phyloP scores from a whole-genome alignment of 805 yeast genomes.

The Candida pseudofarinosa region DNA sequence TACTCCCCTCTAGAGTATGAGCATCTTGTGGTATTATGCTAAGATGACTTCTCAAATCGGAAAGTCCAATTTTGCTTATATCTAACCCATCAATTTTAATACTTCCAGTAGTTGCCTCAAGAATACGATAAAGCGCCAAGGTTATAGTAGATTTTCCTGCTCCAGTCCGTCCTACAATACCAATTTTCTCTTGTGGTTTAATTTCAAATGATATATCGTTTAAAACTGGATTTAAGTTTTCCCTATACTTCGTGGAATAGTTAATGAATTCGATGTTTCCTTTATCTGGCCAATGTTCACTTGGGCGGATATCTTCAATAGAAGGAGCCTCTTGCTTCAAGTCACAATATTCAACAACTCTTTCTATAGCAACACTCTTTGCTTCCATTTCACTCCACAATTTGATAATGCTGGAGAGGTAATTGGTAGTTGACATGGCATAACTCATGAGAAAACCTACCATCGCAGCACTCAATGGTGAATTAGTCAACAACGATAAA shows the following conservation, averaged over 20 bases:
- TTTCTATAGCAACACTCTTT: constrained; percentile 31
- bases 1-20: constrained; percentile 83
- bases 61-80: constrained; percentile 65
- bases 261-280: constrained; percentile 67
- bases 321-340: constrained; percentile 43
- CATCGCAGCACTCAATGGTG: constrained; percentile 27
- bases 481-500: constrained; percentile 18
- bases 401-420: constrained; percentile 29
- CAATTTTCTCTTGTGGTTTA: constrained; percentile 77
- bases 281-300: constrained; percentile 61
- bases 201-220: constrained; percentile 62
- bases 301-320: constrained; percentile 30
- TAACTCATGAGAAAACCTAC: constrained; percentile 37
- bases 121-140: constrained; percentile 76
- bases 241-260: constrained; percentile 82
- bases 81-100: constrained; percentile 69
- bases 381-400: constrained; percentile 34
- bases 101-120: constrained; percentile 69
- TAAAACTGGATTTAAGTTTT: constrained; percentile 74
- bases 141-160: constrained; percentile 92
- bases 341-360: constrained; percentile 34
- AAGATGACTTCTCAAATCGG: constrained; percentile 69
- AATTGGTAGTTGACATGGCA: constrained; percentile 27
- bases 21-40: constrained; percentile 94
- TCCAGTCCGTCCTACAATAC: constrained; percentile 96